These are phyloP conservation scores for Coelastrella sp. DNA, from an alignment of 139 green algal species.

Conservation along the genomic window DNA sequence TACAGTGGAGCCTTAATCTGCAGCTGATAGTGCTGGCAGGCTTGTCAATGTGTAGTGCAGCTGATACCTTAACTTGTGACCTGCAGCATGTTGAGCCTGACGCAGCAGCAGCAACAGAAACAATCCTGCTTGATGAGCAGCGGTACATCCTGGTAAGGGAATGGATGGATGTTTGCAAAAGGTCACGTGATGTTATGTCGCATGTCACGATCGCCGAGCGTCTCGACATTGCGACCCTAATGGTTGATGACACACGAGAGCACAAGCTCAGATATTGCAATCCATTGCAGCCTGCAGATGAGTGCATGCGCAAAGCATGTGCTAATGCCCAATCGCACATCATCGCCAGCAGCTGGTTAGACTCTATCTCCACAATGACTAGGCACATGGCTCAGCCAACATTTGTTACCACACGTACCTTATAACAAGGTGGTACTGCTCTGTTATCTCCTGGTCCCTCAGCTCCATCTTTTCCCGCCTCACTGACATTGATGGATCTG, in stretches of 20 bases:
- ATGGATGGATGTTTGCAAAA: background rate
- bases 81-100: conserved; percentile 50
- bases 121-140: background rate
- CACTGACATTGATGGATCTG: no score
- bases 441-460: conserved; percentile 33
- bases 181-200: no score
- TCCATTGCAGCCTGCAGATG: no score
- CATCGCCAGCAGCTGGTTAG: background rate
- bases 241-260: no score
- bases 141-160: background rate
- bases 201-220: no score
- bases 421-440: conserved; percentile 56
- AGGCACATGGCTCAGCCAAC: no score
- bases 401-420: conserved; percentile 30
- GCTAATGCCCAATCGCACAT: background rate
- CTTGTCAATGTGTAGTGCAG: conserved; percentile 51
- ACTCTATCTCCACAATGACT: no score
- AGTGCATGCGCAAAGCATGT: no score
- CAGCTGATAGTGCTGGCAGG: background rate
- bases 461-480: background rate
- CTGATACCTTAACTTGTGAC: conserved; percentile 42
- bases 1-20: background rate
- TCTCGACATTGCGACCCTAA: no score
- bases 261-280: no score
- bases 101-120: background rate